phyloP scores from a whole-genome alignment of 352 stramenopile genomes.

The Globisporangium ultimum region DNA sequence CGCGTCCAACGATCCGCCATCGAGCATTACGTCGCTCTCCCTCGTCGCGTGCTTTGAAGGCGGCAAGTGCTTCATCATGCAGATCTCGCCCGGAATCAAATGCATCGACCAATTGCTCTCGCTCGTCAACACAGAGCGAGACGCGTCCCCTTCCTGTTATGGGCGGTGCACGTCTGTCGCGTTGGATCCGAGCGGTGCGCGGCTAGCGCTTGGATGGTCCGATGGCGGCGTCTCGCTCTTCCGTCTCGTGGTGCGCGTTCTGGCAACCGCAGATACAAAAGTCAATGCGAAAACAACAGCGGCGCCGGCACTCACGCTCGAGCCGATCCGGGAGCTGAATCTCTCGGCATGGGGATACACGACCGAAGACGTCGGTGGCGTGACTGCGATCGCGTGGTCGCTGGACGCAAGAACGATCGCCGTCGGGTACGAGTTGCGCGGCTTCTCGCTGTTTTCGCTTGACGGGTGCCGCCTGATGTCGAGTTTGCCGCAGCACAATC shows the following conservation, averaged over 20 bases:
- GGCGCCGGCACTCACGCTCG: conserved; percentile 30
- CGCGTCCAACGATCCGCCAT: conserved; percentile 32
- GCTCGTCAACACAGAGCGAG: conserved; percentile 62
- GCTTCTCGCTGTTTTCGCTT: conserved; percentile 74
- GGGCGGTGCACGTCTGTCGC: conserved; percentile 44
- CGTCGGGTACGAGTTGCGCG: conserved; percentile 66
- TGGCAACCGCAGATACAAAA: background rate
- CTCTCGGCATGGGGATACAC: conserved; percentile 65
- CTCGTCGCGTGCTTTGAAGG: conserved; percentile 71
- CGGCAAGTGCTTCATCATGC: conserved; percentile 82
- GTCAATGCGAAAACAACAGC: background rate
- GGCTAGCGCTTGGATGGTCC: conserved; percentile 68
- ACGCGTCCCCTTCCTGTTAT: conserved; percentile 20
- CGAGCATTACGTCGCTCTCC: conserved; percentile 30
- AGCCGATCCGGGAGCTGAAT: conserved; percentile 59
- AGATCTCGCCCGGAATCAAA: conserved; percentile 50
- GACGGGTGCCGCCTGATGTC: conserved; percentile 84
- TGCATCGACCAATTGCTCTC: conserved; percentile 72
- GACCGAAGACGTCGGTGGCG: conserved; percentile 43
- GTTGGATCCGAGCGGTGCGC: conserved; percentile 43
- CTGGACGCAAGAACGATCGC: conserved; percentile 53
- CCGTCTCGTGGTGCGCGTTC: conserved; percentile 29
- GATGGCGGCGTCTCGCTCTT: conserved; percentile 73
- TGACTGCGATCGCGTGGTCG: conserved; percentile 69
- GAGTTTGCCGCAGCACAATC: conserved; percentile 74